These are phyloP conservation scores for Amauroascus verrucosus DNA, from an alignment of 2,329 filamentous ascomycete species.

Conservation along the genomic window DNA sequence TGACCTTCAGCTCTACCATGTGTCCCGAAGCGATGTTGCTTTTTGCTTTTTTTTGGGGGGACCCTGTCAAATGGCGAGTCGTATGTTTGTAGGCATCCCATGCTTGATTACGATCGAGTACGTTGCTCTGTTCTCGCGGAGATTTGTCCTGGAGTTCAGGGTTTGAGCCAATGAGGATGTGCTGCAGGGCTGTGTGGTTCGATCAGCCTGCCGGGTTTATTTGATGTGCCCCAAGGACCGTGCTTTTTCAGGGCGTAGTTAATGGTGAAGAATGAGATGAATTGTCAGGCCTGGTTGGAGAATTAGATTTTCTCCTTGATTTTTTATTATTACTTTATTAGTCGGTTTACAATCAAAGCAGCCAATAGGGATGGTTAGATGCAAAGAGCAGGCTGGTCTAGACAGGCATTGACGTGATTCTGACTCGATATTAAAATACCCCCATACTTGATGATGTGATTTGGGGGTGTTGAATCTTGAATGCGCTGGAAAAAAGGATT, in stretches of 20 bases:
- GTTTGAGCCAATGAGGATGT: background rate
- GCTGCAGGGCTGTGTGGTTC: background rate
- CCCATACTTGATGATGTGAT: background rate
- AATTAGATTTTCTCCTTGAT: no score
- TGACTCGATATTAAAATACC: no score
- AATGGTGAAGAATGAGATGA: background rate
- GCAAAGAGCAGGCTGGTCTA: background rate
- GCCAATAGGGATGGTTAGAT: background rate
- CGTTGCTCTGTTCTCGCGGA: background rate
- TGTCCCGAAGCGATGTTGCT: background rate
- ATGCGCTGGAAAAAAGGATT: background rate
- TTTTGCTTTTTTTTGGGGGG: background rate
- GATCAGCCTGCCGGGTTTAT: background rate
- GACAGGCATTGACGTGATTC: background rate
- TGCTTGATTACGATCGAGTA: background rate
- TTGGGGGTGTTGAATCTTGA: no score
- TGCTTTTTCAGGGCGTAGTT: background rate
- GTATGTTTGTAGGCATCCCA: no score
- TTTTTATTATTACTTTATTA: no score
- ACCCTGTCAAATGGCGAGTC: no score
- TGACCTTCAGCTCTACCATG: background rate
- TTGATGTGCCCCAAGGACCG: background rate
- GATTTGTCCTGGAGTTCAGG: background rate
- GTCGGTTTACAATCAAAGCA: background rate
- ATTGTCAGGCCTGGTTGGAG: background rate